Evolutionary conservation across 208 protist species (phyloP), one percentile per base, ranked within the genome.

Genomic region (Wallacemonas sp.): DNA sequence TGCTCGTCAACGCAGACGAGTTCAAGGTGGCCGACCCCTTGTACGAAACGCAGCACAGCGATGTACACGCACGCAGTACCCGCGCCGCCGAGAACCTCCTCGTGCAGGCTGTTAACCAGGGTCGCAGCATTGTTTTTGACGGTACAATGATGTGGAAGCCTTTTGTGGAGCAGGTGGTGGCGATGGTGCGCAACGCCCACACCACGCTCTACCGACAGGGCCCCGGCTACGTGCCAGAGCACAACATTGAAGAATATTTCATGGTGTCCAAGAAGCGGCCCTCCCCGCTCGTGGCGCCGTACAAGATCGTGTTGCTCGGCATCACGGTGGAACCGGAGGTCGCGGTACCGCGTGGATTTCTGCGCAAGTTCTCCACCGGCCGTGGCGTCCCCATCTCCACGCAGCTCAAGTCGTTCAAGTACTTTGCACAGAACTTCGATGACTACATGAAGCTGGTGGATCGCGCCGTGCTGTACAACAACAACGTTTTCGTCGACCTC

Each of bases 141-240:
- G 84, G 87, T 39, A 96, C 90, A 0, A 96, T 96, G 90, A 93
- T 93, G 90, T 96, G 90, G 87, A 74, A 70, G 30, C 90, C 90
- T 21, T 96, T 93, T 74, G 73, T 96, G 34, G 62, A 80, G 61
- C 86, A 96, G 49, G 79, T 90, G 2, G 75, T 93, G 34, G 55
- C 58, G 61, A 93, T 96, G 90, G 72, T 93, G 27, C 90, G 90
- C n/a, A 69, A 74, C 58, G 86, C 87, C 1, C 90, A 96, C 61
- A 71, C 42, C 0, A 80, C 71, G 5, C 58, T 91, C 34, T 93
- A 84, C 61, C 72, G 78, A 30, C 82, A 87, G 45, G 90, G 90
- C 1, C 66, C 69, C 0, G 90, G 90, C n/a, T 96, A 91, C 62
- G 41, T 71, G 17, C 42, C 62, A 1, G 59, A 77, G 27, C 72